phyloP scores from a whole-genome alignment of 768 basidiomycete species.

The Phylloporus rhodoxanthus region DNA sequence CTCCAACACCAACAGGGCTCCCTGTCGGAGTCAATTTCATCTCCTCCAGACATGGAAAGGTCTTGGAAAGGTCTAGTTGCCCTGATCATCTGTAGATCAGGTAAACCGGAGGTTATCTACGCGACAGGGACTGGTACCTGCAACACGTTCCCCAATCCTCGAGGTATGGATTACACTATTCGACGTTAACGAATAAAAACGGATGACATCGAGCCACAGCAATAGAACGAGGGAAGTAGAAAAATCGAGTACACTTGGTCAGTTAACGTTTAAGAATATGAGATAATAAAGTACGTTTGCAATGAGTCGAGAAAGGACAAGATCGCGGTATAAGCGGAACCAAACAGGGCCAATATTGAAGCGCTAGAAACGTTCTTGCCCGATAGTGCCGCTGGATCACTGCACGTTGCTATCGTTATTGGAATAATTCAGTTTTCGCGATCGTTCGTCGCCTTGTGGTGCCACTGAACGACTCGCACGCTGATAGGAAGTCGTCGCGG shows the following conservation, averaged over 20 bases:
- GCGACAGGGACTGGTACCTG: slow-evolving; percentile 5
- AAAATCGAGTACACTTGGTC: slow-evolving; percentile 16
- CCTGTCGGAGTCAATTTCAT: slow-evolving; percentile 21
- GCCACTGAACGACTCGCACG: slow-evolving; percentile 12
- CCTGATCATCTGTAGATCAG: slow-evolving; percentile 25
- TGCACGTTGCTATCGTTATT: slow-evolving; percentile 6
- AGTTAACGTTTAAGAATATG: slow-evolving; percentile 30
- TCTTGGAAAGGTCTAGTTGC: slow-evolving; percentile 20
- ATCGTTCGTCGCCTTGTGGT: slow-evolving; percentile 23
- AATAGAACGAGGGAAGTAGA: slow-evolving; percentile 6
- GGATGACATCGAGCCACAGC: slow-evolving; percentile 3
- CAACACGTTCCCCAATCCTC: not conserved
- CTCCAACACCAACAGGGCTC: too few species aligned
- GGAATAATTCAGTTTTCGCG: slow-evolving; percentile 17
- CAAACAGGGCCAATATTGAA: not conserved
- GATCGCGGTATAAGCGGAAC: slow-evolving; percentile 7
- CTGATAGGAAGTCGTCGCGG: slow-evolving; percentile 14
- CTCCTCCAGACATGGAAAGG: slow-evolving; percentile 3
- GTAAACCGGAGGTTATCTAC: slow-evolving; percentile 8
- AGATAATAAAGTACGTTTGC: slow-evolving; percentile 28
- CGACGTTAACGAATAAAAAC: slow-evolving; percentile 7
- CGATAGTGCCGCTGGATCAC: not conserved
- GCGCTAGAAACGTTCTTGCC: not conserved
- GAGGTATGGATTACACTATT: slow-evolving; percentile 8
- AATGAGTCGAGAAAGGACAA: slow-evolving; percentile 11